These are phyloP conservation scores for Endotrypanum monterogeii DNA, from an alignment of 208 protist genomes.

Conservation along the genomic window DNA sequence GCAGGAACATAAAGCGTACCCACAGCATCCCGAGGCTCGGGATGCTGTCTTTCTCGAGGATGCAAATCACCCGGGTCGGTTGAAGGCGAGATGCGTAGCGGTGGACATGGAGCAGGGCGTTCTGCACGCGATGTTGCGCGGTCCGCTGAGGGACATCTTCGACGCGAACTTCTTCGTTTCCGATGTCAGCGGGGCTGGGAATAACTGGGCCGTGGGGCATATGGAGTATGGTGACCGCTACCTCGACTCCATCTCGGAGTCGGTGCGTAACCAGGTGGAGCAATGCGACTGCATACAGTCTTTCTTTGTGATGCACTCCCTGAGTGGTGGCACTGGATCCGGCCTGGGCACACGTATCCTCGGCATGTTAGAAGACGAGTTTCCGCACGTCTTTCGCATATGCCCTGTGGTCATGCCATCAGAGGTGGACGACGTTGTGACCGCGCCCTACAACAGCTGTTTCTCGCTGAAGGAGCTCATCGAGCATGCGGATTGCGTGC, in stretches of 20 bases:
- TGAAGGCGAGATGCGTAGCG: slow-evolving; percentile 94
- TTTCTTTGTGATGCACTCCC: slow-evolving; percentile 95
- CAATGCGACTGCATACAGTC: slow-evolving; percentile 95
- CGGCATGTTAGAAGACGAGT: slow-evolving; percentile 94
- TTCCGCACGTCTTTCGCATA: slow-evolving; percentile 89
- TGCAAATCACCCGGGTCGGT: not conserved
- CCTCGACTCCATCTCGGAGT: slow-evolving; percentile 80
- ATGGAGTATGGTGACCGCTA: slow-evolving; percentile 93
- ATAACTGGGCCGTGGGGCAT: slow-evolving; percentile 95
- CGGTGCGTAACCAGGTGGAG: slow-evolving; percentile 89
- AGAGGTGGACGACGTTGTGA: slow-evolving; percentile 95
- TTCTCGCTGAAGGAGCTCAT: slow-evolving; percentile 91
- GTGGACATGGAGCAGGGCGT: slow-evolving; percentile 97
- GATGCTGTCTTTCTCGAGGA: slow-evolving; percentile 71
- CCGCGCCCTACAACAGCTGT: slow-evolving; percentile 95
- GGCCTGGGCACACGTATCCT: slow-evolving; percentile 94
- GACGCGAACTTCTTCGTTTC: slow-evolving; percentile 90
- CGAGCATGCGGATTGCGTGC: slow-evolving; percentile 94
- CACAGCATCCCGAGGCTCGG: slow-evolving; percentile 68
- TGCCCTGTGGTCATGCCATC: slow-evolving; percentile 92
- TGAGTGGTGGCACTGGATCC: slow-evolving; percentile 97
- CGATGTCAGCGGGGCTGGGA: slow-evolving; percentile 87
- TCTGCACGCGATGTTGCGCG: slow-evolving; percentile 76
- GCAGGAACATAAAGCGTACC: slow-evolving; percentile 91
- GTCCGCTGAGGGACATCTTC: slow-evolving; percentile 88